A percentile compares a stretch with the other conserved stretches of the same genome.
Evolutionary conservation across 176 grass and related monocot genomes (phyloP).

Genomic region (Carex cristatella): DNA sequence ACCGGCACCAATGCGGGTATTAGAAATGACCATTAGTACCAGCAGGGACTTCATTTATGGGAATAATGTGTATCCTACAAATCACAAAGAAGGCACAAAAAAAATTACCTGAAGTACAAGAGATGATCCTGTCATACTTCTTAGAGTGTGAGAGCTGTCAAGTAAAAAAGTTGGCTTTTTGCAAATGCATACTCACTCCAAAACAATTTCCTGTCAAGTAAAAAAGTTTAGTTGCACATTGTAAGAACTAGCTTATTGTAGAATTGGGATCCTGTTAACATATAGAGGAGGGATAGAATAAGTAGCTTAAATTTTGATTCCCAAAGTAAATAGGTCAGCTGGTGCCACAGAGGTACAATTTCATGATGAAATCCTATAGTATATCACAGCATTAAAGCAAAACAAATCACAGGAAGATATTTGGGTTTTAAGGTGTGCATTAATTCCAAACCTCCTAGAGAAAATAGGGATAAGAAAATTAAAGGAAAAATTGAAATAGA

Average conservation of each 20-base stretch:
- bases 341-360: neutral
- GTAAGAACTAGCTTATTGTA: neutral
- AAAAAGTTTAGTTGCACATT: neutral
- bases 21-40: no score
- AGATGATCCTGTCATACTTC: no score
- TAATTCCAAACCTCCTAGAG: neutral
- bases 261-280: neutral
- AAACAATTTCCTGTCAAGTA: no score
- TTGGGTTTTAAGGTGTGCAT: neutral
- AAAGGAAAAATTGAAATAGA: slow-evolving; percentile 15
- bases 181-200: no score
- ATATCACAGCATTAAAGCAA: neutral
- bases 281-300: neutral
- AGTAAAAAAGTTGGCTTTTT: no score
- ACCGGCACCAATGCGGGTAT: no score
- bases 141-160: no score
- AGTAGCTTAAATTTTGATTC: neutral
- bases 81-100: no score
- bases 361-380: slow-evolving; percentile 6
- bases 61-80: no score
- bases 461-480: slow-evolving; percentile 20
- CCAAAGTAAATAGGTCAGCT: neutral
- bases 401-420: neutral
- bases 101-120: no score
- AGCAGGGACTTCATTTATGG: no score